Evolutionary conservation across 345 rosid genomes (phyloP), one percentile per base, ranked within the genome.

Genomic region (Xanthoceras sorbifolium): DNA sequence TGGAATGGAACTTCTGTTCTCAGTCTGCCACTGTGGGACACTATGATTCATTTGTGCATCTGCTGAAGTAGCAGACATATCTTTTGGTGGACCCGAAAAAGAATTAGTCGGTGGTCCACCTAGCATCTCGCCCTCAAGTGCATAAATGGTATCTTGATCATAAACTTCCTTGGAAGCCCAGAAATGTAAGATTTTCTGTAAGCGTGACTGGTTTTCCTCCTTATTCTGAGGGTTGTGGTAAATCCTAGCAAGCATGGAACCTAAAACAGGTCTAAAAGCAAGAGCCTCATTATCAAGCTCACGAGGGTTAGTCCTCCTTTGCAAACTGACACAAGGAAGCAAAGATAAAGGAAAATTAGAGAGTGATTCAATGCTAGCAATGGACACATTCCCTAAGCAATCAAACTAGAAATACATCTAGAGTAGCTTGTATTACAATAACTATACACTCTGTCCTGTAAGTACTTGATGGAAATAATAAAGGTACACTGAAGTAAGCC

Each of bases 131-230:
- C 86, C 82, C 83, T 97, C 98, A 48, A 97, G 81, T 60, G 82
- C 83, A 87, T 87, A 86, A 74, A 94, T 88, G 42, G 91, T 85
- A 78, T 94, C 99, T 84, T 90, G 90, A 83, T 94, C 92, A 82
- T 87, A 97, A 78, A 97, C 98, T 86, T 91, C 97, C 83, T 97
- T 94, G 31, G 97, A 88, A 72, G 89, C 97, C 99, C 99, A 97
- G 77, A 94, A 97, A 81, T 89, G 97, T 73, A 97, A 80, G 77
- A 97, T 94, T 82, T 92, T 97, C 87, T 92, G 97, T 70, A 97
- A 86, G 26, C 95, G 91, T 23, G 91, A 87, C 82, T 88, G 97
- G 73, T 93, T 96, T 79, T 90, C 98, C 70, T 92, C 97, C 83
- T 89, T 90, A 84, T 90, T 92, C 71, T 87, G 94, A 77, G 95